A percentile compares a stretch with the other conserved stretches of the same genome.
Conservation (phyloP, 2,329 filamentous ascomycete genomes). For the Diplodia seriata region DNA sequence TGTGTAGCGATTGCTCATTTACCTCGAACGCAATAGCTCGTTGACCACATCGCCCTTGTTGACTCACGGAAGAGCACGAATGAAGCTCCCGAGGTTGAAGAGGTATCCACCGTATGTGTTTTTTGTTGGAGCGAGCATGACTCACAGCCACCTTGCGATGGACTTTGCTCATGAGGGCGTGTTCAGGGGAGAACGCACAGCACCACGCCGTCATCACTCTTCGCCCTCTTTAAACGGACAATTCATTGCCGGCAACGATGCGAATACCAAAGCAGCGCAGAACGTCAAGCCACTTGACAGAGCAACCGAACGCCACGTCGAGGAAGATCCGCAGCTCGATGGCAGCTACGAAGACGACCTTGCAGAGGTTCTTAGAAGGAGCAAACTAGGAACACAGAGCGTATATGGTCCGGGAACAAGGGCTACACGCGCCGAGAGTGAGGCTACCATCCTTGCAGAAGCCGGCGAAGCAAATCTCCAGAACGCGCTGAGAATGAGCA, state of each 20-base stretch:
- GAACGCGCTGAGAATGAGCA: background rate
- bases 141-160: background rate
- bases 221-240: background rate
- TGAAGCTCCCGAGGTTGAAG: conserved; percentile 13
- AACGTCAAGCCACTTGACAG: background rate
- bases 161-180: background rate
- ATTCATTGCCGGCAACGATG: background rate
- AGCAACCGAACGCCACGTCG: background rate
- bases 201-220: background rate
- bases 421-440: too few relatives aligned
- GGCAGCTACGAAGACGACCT: conserved; percentile 19
- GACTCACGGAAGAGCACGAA: background rate
- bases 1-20: background rate
- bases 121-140: background rate
- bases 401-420: background rate
- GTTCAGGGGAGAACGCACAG: conserved; percentile 10
- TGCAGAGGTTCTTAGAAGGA: conserved; percentile 4
- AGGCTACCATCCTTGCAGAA: background rate
- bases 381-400: conserved; percentile 4
- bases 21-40: background rate
- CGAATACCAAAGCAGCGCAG: background rate
- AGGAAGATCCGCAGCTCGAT: background rate
- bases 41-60: background rate
- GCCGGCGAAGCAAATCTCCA: conserved; percentile 2
- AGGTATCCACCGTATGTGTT: conserved; percentile 1